These are phyloP conservation scores for Phytophthora ohioensis DNA, from an alignment of 352 stramenopile species.

Conservation along the genomic window DNA sequence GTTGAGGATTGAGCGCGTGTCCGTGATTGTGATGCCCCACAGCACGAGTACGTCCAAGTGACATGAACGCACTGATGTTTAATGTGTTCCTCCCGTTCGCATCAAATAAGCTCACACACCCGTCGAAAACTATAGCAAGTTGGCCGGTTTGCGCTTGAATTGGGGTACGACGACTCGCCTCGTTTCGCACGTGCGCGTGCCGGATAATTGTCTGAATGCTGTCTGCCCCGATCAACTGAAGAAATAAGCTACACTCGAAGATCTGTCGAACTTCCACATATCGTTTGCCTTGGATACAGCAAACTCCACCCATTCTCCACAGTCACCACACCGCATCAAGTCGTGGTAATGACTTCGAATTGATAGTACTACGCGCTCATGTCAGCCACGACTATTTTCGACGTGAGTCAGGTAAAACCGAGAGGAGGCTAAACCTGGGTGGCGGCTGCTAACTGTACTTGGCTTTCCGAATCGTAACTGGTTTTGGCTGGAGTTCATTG, in stretches of 20 bases:
- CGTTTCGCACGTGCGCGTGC: conserved; percentile 55
- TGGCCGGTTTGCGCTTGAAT: conserved; percentile 34
- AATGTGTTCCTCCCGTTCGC: conserved; percentile 52
- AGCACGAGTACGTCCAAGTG: conserved; percentile 13
- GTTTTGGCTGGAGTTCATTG: too few species aligned
- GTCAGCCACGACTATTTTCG: conserved; percentile 23
- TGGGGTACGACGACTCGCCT: conserved; percentile 36
- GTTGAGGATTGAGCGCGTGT: conserved; percentile 35
- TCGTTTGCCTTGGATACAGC: conserved; percentile 48
- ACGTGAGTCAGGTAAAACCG: conserved; percentile 5
- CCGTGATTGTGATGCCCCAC: conserved; percentile 10
- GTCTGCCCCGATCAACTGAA: conserved; percentile 68
- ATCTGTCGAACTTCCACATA: conserved; percentile 51
- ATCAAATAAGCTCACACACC: conserved; percentile 57
- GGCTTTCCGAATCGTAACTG: too few species aligned
- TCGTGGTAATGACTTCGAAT: background rate
- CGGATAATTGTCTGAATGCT: conserved; percentile 57
- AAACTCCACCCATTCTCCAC: conserved; percentile 61
- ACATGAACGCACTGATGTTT: conserved; percentile 46
- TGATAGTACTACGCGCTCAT: conserved; percentile 5
- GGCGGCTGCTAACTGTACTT: background rate
- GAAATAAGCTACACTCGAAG: conserved; percentile 67
- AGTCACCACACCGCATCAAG: conserved; percentile 28
- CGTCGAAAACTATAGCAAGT: conserved; percentile 67
- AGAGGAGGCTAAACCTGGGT: background rate